phyloP scores from a whole-genome alignment of 2,329 filamentous ascomycete species.

The Metarhizium anisopliae region DNA sequence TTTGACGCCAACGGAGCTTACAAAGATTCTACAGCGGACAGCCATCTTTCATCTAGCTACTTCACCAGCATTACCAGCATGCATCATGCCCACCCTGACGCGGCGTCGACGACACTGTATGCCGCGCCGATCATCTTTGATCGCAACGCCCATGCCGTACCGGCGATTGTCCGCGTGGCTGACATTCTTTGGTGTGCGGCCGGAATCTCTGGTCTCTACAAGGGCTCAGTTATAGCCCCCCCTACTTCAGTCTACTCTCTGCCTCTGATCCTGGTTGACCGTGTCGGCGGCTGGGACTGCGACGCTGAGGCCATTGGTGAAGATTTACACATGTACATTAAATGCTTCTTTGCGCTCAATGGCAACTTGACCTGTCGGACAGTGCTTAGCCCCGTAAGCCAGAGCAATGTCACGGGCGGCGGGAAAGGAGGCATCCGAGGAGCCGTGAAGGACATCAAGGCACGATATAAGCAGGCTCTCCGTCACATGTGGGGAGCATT shows the following conservation, averaged over 20 bases:
- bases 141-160: conserved; percentile 60
- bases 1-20: no score
- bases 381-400: conserved; percentile 60
- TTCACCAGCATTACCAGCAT: conserved; percentile 56
- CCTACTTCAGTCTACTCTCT: conserved; percentile 69
- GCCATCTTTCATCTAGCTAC: conserved; percentile 60
- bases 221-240: conserved; percentile 53
- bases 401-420: conserved; percentile 60
- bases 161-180: conserved; percentile 59
- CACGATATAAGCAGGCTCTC: conserved; percentile 63
- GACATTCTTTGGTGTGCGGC: conserved; percentile 66
- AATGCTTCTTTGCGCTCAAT: conserved; percentile 67
- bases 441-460: conserved; percentile 47
- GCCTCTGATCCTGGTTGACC: conserved; percentile 56
- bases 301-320: conserved; percentile 65
- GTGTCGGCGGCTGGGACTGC: conserved; percentile 64
- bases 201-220: conserved; percentile 60
- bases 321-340: conserved; percentile 70
- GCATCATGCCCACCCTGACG: conserved; percentile 51
- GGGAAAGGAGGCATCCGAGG: conserved; percentile 44
- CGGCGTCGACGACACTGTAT: conserved; percentile 55
- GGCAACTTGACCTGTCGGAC: conserved; percentile 57
- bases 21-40: conserved; percentile 45
- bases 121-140: conserved; percentile 66
- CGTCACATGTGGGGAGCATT: conserved; percentile 70